Base-by-base conservation (phyloP, 1,284 basidiomycete species). In the Melampsora larici-populina region DNA sequence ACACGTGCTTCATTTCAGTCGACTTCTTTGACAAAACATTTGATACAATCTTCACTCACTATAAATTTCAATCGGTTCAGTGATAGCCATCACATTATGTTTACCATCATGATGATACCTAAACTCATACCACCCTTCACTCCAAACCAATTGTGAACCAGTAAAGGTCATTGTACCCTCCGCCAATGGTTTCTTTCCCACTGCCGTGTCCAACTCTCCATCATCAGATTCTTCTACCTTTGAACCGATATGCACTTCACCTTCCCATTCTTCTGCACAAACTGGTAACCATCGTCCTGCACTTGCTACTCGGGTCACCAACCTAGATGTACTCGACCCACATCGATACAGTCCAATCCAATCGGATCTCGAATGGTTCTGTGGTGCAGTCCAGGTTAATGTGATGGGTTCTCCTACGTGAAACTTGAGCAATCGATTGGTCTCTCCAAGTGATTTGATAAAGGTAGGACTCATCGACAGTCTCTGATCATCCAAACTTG, bases 261-360 rank as follows among this genome's bases (percentile, higher is more conserved):
- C 96, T 75, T 95, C 90, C 92, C 93, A 98, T 83, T 97, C 95
- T 79, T 94, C 91, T 79, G 90, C 88, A 79, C 93, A 90, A 21
- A 98, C 90, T 21, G 94, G 93, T 18, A 92, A 86, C 97, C 97
- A 99, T 86, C 92, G 90, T 48, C 96, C 95, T 81, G 91, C 86
- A 1, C 91, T 92, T 4, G 91, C 90, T n/a, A 91, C 91, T 79
- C 90, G 89, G 3, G 97, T 99, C 62, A 97, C 89, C 24, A 91
- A 86, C 26, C 87, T 89, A 21, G 90, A 91, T 82, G 90, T 90
- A 84, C 93, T 94, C 0, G 93, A 92, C 36, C 92, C 93, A 78
- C 93, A 81, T 85, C 93, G 93, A 82, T 97, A 97, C 60, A 99
- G 89, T 15, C 95, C 97, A 81, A 99, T 92, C 97, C 96, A 99